Evolutionary conservation across 768 basidiomycete species (phyloP), one percentile per base, ranked within the genome.

Genomic region (Gymnopilus dilepis): DNA sequence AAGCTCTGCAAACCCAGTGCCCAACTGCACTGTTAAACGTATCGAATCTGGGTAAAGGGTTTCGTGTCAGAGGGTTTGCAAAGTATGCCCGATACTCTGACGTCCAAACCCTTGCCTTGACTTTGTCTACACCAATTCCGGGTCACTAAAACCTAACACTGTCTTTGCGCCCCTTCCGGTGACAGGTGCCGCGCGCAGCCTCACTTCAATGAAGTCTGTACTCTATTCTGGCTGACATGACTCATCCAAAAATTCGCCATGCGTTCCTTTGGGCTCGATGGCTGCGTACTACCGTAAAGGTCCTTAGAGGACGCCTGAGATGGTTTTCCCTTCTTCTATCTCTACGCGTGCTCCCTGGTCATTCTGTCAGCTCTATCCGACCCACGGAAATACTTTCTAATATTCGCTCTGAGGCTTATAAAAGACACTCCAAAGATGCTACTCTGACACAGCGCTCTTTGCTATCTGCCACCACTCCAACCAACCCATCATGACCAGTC

Each of bases 401-500:
- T 47, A 47, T n/a, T 54, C 19, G 34, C 4, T 24, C 12, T 17
- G 37, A 26, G 40, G 38, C 52, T 37, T 60, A 60, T 60, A 60
- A 60, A 60, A 53, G 26, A 9, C 12, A 33, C 12, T 4, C 21
- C 6, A 52, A 21, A 13, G 26, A 12, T 17, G 22, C 30, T 21
- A 13, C 37, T 45, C 13, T 17, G 26, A 56, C 30, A n/a, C 28
- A 40, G 51, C 28, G 47, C 55, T n/a, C 45, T 38, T 31, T 11
- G n/a, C 6, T 42, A n/a, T 11, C 42, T 30, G 26, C 52, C 21
- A 19, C 26, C 41, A 45, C 22, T 40, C 41, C 47, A n/a, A 47
- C 15, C 26, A 52, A 47, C 22, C 37, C 28, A 37, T 48, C 34
- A 64, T 58, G 58, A 64, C 60, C 21, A 63, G 22, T 40, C 56